These are phyloP conservation scores for Wickerhamomyces bisporus DNA, from an alignment of 805 yeast species.

Conservation along the genomic window DNA sequence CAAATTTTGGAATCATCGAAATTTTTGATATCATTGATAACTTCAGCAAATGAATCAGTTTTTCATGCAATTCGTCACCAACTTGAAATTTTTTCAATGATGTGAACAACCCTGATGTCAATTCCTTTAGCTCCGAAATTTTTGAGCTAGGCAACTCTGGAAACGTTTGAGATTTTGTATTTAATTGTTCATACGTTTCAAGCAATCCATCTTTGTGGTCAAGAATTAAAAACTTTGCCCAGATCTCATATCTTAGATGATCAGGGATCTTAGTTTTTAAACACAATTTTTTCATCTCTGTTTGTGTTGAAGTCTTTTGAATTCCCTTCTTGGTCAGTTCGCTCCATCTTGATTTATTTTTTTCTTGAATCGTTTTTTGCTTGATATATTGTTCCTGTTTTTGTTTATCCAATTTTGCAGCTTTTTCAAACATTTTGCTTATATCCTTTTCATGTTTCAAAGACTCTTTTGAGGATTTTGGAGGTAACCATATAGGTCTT, in stretches of 20 bases:
- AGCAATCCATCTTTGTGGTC: constrained; percentile 14
- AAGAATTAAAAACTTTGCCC: constrained; percentile 11
- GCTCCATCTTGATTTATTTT: constrained; percentile 17
- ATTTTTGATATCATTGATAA: constrained; percentile 30
- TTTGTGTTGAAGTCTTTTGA: constrained; percentile 10
- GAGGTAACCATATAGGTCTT: constrained; percentile 66
- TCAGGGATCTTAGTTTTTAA: constrained; percentile 21
- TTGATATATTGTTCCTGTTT: constrained; percentile 6
- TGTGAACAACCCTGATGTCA: too few relatives aligned
- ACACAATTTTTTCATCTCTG: constrained; percentile 17
- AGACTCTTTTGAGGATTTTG: constrained; percentile 51
- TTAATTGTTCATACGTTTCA: constrained; percentile 35
- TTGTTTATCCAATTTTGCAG: constrained; percentile 16
- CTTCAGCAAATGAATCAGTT: constrained; percentile 26
- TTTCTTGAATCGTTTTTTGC: constrained; percentile 6
- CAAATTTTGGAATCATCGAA: constrained; percentile 30
- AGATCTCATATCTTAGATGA: constrained; percentile 17
- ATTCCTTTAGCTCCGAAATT: constrained; percentile 23
- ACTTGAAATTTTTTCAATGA: constrained; percentile 6
- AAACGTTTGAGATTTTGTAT: constrained; percentile 23
- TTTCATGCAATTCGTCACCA: constrained; percentile 9
- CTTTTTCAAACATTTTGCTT: constrained; percentile 31
- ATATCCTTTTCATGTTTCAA: constrained; percentile 52
- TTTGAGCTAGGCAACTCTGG: constrained; percentile 28
- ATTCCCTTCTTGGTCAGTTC: constrained; percentile 15